phyloP scores from a whole-genome alignment of 169 alveolate genomes.

The Sarcocystis neurona region DNA sequence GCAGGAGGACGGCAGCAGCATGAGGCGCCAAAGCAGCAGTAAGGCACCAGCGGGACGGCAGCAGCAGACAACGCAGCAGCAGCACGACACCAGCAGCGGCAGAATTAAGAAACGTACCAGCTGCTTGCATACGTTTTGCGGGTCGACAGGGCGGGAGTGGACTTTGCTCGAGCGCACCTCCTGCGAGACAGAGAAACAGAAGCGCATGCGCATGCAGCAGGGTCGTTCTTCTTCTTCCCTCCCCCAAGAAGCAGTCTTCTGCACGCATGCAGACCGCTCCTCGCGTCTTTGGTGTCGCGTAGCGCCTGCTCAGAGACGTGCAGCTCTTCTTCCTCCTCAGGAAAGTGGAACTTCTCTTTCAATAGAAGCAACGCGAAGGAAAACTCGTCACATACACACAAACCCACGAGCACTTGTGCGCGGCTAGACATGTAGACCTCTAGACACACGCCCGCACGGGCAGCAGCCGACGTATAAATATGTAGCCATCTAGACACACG shows the following conservation, averaged over 20 bases:
- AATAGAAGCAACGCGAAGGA: too few species aligned
- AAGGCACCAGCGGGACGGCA: not conserved
- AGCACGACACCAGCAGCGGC: too few species aligned
- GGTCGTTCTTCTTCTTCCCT: not conserved
- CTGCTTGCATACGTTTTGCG: constrained; percentile 3
- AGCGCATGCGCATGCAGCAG: not conserved
- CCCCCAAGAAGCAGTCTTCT: not conserved
- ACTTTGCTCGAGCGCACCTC: constrained; percentile 76
- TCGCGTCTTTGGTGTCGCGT: not conserved
- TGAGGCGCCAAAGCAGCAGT: not conserved
- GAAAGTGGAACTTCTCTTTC: too few species aligned
- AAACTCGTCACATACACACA: too few species aligned
- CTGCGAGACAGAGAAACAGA: constrained; percentile 60
- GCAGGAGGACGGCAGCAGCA: too few species aligned
- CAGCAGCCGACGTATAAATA: too few species aligned
- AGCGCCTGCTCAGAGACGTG: too few species aligned
- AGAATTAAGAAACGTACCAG: not conserved
- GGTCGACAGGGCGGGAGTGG: constrained; percentile 53
- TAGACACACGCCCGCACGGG: too few species aligned
- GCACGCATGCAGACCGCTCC: not conserved
- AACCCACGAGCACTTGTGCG: too few species aligned
- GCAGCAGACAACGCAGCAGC: not conserved
- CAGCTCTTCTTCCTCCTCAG: too few species aligned
- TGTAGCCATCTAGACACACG: too few species aligned
- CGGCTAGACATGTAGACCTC: too few species aligned